Conservation (phyloP, 768 basidiomycete genomes). For the Leucocoprinus sp. region DNA sequence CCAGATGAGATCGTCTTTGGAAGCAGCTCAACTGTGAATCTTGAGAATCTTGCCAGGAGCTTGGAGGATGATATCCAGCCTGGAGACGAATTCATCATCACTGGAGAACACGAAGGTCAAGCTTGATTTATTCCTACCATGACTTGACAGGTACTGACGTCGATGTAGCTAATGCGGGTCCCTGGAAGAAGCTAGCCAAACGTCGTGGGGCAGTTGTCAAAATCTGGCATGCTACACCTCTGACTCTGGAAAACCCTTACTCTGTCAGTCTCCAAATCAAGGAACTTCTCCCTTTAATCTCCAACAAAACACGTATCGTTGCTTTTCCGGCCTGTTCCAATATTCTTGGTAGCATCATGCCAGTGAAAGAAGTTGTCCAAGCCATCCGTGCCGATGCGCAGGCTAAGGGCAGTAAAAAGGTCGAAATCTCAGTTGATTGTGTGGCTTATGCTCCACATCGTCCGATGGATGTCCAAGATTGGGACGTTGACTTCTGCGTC, state of each 20-base stretch:
- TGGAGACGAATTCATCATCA: constrained; percentile 73
- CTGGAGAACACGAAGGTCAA: constrained; percentile 72
- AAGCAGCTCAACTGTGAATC: constrained; percentile 55
- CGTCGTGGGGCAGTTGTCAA: constrained; percentile 47
- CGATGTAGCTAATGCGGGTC: constrained; percentile 56
- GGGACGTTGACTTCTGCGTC: constrained; percentile 70
- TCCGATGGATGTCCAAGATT: constrained; percentile 59
- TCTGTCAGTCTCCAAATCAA: constrained; percentile 46
- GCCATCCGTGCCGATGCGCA: constrained; percentile 44
- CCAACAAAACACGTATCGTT: constrained; percentile 58
- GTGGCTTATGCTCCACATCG: constrained; percentile 76
- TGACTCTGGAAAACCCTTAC: constrained; percentile 54
- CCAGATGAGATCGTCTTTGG: constrained; percentile 60
- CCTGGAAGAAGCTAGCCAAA: constrained; percentile 69
- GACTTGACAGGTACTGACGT: background rate
- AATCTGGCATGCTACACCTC: constrained; percentile 46
- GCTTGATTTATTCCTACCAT: background rate
- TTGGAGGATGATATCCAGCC: constrained; percentile 44
- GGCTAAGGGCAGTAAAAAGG: constrained; percentile 44
- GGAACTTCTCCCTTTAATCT: constrained; percentile 55
- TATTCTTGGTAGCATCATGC: constrained; percentile 58
- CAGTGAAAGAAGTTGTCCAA: constrained; percentile 47
- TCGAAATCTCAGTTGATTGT: constrained; percentile 68
- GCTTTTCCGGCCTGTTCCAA: constrained; percentile 74
- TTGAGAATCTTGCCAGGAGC: constrained; percentile 62